Evolutionary conservation across 768 basidiomycete species (phyloP), one percentile per base, ranked within the genome.

Genomic region (Suillus plorans): DNA sequence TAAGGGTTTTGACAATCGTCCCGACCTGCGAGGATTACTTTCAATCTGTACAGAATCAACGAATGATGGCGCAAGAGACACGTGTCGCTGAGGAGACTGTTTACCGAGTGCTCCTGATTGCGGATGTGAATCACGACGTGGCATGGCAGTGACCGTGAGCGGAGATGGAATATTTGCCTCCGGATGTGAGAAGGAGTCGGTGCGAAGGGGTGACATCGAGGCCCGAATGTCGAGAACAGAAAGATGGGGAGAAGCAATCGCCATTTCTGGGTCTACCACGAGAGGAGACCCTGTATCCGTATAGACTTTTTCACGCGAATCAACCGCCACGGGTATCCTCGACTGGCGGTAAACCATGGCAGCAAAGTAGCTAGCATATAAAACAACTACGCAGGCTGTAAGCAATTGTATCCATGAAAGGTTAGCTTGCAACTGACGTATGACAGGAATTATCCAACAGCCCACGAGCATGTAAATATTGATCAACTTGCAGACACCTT

Each of bases 361-460:
- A 14, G 74, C 76, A 60, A 86, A 80, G 55, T 80, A 79, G n/a
- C 62, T 64, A 8, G 78, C 71, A 63, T 86, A 86, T 22, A 76
- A 28, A n/a, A 80, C 36, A 49, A 85, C 85, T 86, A 52, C 44
- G 25, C 31, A 44, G 8, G 39, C 63, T 60, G 50, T 65, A 12
- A 70, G 22, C n/a, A 25, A 7, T 14, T 5, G 20, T 45, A 9
- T 42, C 12, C 18, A 31, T 50, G 73, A 63, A 55, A 61, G 56
- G 13, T 59, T 13, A 13, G 66, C 58, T 37, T 49, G 64, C 52
- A 69, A 75, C 86, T 66, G 64, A 89, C 87, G 73, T 50, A 87
- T 70, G 4, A 73, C 72, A 28, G 87, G 87, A 59, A 80, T 73
- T 47, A 86, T 68, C 87, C 87, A 89, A 68, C 80, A 84, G 49